Conservation (phyloP, 768 basidiomycete species). For the Leccinum disarticulatum region DNA sequence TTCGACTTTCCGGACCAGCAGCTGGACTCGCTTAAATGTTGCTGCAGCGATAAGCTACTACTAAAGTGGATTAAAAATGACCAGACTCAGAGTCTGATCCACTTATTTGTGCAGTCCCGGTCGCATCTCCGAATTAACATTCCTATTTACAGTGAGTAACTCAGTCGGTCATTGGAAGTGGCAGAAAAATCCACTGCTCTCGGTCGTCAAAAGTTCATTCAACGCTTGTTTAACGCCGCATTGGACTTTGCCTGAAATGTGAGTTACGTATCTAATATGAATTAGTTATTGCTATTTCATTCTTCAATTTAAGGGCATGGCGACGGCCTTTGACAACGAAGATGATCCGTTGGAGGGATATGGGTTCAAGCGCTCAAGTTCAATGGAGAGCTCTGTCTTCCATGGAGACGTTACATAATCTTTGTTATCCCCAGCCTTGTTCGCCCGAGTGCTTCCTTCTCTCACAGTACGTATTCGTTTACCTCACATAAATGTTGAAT, state of each 20-base stretch:
- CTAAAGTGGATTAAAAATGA: background rate
- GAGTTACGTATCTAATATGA: background rate
- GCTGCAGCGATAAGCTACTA: background rate
- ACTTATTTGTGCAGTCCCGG: background rate
- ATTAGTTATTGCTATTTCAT: background rate
- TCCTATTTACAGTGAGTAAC: background rate
- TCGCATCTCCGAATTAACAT: background rate
- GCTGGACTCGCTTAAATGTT: background rate
- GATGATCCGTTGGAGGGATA: background rate
- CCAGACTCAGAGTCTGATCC: background rate
- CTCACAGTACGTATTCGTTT: background rate
- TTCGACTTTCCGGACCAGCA: background rate
- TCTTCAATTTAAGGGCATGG: background rate
- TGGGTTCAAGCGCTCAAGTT: no score
- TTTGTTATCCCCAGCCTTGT: background rate
- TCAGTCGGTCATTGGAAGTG: background rate
- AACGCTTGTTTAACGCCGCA: background rate
- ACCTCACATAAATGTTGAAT: slow-evolving; percentile 7
- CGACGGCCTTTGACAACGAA: background rate
- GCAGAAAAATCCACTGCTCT: background rate
- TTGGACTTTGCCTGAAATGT: background rate
- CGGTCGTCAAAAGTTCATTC: background rate
- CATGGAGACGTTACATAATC: background rate
- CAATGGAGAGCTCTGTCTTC: no score
- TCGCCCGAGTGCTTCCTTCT: background rate